phyloP scores from a whole-genome alignment of 2,329 filamentous ascomycete genomes.

The Exophiala alcalophila region DNA sequence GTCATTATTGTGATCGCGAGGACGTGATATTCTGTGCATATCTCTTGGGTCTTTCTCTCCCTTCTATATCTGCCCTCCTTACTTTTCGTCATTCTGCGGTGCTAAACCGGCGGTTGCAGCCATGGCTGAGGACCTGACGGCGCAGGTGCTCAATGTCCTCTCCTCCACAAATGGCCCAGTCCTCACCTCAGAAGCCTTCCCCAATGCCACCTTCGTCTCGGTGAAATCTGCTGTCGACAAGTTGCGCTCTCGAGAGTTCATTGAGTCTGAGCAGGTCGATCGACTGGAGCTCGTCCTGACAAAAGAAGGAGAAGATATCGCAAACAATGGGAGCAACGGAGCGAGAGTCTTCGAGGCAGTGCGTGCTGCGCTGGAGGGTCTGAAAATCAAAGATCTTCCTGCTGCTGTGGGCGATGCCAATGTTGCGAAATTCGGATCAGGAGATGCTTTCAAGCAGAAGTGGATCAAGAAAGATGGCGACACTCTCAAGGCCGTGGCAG shows the following conservation, averaged over 20 bases:
- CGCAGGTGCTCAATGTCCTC: constrained; percentile 60
- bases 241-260: constrained; percentile 78
- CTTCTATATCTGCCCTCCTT: neutral
- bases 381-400: constrained; percentile 71
- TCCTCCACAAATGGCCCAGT: constrained; percentile 60
- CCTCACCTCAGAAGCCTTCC: constrained; percentile 67
- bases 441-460: constrained; percentile 80
- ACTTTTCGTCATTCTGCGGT: too few relatives aligned
- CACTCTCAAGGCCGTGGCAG: constrained; percentile 54
- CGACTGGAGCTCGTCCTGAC: constrained; percentile 74
- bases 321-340: constrained; percentile 73
- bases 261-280: constrained; percentile 80
- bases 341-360: constrained; percentile 77
- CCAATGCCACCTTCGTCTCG: constrained; percentile 60
- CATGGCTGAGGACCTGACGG: constrained; percentile 31
- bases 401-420: constrained; percentile 45
- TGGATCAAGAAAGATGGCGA: constrained; percentile 65
- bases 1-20: too few relatives aligned
- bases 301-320: constrained; percentile 68
- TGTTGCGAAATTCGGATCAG: constrained; percentile 69
- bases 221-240: constrained; percentile 88
- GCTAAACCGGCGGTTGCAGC: constrained; percentile 6
- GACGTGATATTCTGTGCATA: too few relatives aligned
- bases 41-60: neutral
- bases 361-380: constrained; percentile 68